phyloP scores from a whole-genome alignment of 192 early-diverging fungal species.

The Backusella mclennaniae region DNA sequence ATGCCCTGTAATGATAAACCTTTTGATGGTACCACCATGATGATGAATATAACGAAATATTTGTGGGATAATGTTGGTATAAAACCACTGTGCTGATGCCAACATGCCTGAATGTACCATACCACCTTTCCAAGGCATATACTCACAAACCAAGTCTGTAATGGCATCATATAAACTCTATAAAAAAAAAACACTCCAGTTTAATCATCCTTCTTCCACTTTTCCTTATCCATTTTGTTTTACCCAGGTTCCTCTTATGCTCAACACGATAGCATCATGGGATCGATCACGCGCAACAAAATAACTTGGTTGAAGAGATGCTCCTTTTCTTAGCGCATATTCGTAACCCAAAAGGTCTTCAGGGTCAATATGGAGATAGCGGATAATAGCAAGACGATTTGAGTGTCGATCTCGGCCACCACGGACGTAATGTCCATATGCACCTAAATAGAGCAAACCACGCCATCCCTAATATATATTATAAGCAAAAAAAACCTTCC shows the following conservation, averaged over 20 bases:
- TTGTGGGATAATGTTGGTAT: conserved; percentile 56
- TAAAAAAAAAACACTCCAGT: no score
- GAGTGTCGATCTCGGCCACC: conserved; percentile 56
- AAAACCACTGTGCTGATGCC: conserved; percentile 64
- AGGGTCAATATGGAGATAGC: conserved; percentile 57
- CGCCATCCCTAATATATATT: conserved; percentile 30
- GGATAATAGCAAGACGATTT: conserved; percentile 59
- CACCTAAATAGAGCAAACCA: conserved; percentile 29
- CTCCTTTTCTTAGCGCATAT: conserved; percentile 55
- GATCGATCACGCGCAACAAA: conserved; percentile 66
- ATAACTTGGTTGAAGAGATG: conserved; percentile 69
- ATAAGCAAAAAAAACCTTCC: background rate
- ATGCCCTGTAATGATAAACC: conserved; percentile 60
- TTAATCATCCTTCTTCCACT: no score
- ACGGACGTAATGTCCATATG: conserved; percentile 27
- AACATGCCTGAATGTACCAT: conserved; percentile 76
- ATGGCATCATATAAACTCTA: conserved; percentile 68
- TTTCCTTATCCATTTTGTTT: background rate
- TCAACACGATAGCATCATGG: conserved; percentile 59
- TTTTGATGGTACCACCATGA: conserved; percentile 31
- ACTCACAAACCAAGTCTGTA: conserved; percentile 74
- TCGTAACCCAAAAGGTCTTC: conserved; percentile 72
- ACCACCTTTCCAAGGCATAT: conserved; percentile 73
- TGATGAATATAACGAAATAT: conserved; percentile 47
- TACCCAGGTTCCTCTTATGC: conserved; percentile 71